phyloP scores from a whole-genome alignment of 2,329 filamentous ascomycete genomes.

The Trichoderma arundinaceum region DNA sequence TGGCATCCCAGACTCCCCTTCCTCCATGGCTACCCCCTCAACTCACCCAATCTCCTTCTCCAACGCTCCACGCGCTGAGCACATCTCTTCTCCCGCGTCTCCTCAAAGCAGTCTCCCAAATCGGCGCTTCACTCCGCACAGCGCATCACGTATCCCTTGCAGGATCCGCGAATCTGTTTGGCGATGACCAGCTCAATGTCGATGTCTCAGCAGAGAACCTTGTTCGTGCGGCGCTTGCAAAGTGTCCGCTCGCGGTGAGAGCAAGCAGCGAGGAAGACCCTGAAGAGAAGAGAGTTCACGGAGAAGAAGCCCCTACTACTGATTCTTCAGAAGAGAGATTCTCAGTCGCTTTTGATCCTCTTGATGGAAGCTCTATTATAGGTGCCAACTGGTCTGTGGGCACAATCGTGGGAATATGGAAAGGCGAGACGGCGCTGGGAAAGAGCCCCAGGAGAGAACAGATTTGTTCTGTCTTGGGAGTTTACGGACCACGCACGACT shows the following conservation, averaged over 20 bases:
- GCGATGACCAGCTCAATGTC: constrained; percentile 65
- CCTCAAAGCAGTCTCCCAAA: constrained; percentile 51
- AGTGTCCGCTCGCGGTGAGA: constrained; percentile 53
- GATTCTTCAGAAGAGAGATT: constrained; percentile 45
- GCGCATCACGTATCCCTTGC: constrained; percentile 54
- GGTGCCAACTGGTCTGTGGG: constrained; percentile 64
- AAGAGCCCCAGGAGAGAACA: constrained; percentile 50
- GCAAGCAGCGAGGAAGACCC: constrained; percentile 68
- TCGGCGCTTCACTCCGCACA: constrained; percentile 52
- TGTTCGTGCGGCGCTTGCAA: constrained; percentile 52
- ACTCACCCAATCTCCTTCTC: constrained; percentile 18
- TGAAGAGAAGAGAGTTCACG: constrained; percentile 49
- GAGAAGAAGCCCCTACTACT: constrained; percentile 27
- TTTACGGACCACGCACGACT: constrained; percentile 61
- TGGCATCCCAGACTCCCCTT: constrained; percentile 3
- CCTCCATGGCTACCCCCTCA: constrained; percentile 14
- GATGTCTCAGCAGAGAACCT: constrained; percentile 58
- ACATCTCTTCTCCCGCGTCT: constrained; percentile 56
- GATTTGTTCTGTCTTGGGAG: constrained; percentile 57
- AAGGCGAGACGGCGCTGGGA: constrained; percentile 52
- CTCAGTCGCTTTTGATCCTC: constrained; percentile 66
- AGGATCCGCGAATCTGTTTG: constrained; percentile 61
- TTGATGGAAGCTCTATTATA: constrained; percentile 67
- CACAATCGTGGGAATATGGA: constrained; percentile 66
- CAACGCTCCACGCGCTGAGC: constrained; percentile 44